Evolutionary conservation across 768 basidiomycete species (phyloP), one percentile per base, ranked within the genome.

Genomic region (Steccherinum ochraceum): DNA sequence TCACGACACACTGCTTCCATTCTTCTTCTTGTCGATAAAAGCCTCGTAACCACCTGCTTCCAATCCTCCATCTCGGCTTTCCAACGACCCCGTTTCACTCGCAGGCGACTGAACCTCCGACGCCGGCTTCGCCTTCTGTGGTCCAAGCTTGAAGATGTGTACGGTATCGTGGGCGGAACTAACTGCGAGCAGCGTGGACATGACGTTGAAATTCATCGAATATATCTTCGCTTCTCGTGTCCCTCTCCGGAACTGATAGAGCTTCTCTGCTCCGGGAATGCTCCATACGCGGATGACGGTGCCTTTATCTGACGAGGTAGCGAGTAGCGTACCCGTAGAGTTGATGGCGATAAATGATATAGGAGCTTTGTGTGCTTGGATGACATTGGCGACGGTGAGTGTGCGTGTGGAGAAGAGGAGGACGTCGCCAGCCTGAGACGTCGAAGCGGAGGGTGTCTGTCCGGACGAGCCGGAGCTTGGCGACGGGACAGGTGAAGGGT

Each of bases 251-350:
- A 98, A 98, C 66, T 99, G 94, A 68, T 93, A 94, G 45, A 98
- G 64, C 68, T 93, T 93, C 72, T 97, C 91, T 0, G 93, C 91
- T 4, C 84, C 80, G 0, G 96, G 95, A 12, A 96, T 74, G 44
- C 81, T 80, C 80, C 93, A 98, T 1, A 98, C 93, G 41, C 96
- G 82, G 50, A 99, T 95, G 56, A 98, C 93, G 4, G 96, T 99
- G 12, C 96, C 96, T 64, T 94, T 95, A 42, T 94, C 92, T 1
- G 86, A 89, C 12, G 93, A 85, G 4, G 95, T 94, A 19, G 95
- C 96, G 40, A 99, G 83, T 49, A 97, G 75, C 0, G 89, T 89
- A 12, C 95, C 95, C 0, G 85, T 76, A 2, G 81, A 77, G 68
- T 94, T 95, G 67, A 99, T 80, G 4, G 89, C 75, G 44, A 98